Base-by-base conservation (phyloP, 495 filamentous ascomycete species). In the Xylaria palmicola region DNA sequence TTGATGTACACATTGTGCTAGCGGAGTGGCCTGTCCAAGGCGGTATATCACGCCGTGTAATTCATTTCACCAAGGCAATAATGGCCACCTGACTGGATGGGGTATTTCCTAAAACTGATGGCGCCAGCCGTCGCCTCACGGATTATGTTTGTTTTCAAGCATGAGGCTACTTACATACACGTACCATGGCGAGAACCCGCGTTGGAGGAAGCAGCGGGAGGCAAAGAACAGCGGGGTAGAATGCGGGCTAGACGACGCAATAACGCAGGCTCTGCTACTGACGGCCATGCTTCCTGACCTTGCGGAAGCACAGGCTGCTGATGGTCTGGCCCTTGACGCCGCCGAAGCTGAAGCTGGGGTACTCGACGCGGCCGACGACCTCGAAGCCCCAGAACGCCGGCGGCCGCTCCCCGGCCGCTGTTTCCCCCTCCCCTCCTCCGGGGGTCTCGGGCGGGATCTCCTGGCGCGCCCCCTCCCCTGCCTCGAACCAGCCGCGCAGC, bases 281-380 rank as follows among this genome's bases (percentile, higher is more conserved):
- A 37, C 13, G n/a, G n/a, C 26, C 47, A 44, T 49, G 45, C 57
- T 65, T 77, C 67, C 69, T 66, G 7, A 66, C 67, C 67, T 79
- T 84, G 41, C 72, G 78, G 67, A 97, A 94, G 72, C 90, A 91
- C 48, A 97, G 71, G 56, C 87, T 95, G 66, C 85, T 90, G 40
- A 97, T 90, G 0, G 88, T 89, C 76, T 92, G 88, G 6, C 93
- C 93, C 70, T 91, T 88, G 68, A 86, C 83, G 6, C 92, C 92
- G 8, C 91, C 92, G 81, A 96, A 97, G 49, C 85, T 84, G 68
- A 94, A 96, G 27, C 82, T 86, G 3, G 87, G 90, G 76, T 97
- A 98, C 68, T 87, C 81, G 50, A 97, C 83, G 64, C 79, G 81
- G 0, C 85, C 86, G 65, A 85, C 83, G 65, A 81, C 56, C 68